Base-by-base conservation (phyloP, 139 green algal genomes). In the Chlamydomonas incerta region DNA sequence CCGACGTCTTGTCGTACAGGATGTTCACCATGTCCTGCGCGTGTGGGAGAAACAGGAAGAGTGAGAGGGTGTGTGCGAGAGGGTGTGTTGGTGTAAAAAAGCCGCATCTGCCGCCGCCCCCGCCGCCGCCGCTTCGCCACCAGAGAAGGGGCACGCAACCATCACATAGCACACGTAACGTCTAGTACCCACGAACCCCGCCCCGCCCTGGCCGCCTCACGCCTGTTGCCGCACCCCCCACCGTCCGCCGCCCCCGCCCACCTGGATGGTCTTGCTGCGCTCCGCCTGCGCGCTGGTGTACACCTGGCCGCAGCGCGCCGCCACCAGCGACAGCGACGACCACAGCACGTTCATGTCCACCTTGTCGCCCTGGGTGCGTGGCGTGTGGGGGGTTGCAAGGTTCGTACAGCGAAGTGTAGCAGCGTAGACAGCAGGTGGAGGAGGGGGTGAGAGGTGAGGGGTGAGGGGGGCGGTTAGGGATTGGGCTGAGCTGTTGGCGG, bases 1-100 rank as follows among this genome's bases (percentile, higher is more conserved):
- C 90, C 24, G 85, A 74, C 17, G 88, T 92, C 87, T 94, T 94
- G 46, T 92, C 80, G 73, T 94, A 93, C 71, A 92, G 82, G 50
- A 94, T 88, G 66, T 92, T 91, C 67, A 82, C 83, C 88, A 88
- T 85, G 80, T 87, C 58, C 80, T 89, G 86, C 9, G 21, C 52
- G n/a, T n/a, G n/a, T n/a, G n/a, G n/a, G n/a, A n/a, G n/a, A n/a
- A n/a, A n/a, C n/a, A n/a, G n/a, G n/a, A 58, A 15, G 13, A 58
- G 52, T 58, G 52, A 11, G 52, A 11, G 52, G 52, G 52, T 58
- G 52, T 15, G n/a, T n/a, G n/a, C n/a, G n/a, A n/a, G n/a, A n/a
- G n/a, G n/a, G n/a, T n/a, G n/a, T n/a, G n/a, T n/a, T n/a, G n/a
- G n/a, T n/a, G n/a, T n/a, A n/a, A n/a, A n/a, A n/a, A n/a, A n/a